Evolutionary conservation across 768 basidiomycete genomes (phyloP).

Genomic region (Calvatia gigantea): DNA sequence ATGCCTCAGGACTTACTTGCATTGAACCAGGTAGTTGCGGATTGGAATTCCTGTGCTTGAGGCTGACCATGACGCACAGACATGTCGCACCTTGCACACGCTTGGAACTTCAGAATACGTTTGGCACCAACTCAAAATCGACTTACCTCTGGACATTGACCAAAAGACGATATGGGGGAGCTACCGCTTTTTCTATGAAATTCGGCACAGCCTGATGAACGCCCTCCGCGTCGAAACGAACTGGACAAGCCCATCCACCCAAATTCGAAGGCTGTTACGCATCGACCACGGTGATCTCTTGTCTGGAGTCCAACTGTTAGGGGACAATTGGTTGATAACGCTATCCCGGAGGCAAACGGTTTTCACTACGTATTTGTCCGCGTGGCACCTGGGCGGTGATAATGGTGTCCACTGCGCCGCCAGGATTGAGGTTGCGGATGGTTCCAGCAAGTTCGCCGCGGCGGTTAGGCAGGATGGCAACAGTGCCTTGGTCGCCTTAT

Average conservation of each 20-base stretch:
- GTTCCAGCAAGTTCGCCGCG: conserved; percentile 10
- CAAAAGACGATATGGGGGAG: conserved; percentile 22
- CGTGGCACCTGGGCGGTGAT: conserved; percentile 4
- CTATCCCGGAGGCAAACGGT: conserved; percentile 23
- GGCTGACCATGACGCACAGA: conserved; percentile 31
- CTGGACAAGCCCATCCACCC: conserved; percentile 38
- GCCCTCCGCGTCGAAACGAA: conserved; percentile 49
- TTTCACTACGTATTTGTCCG: conserved; percentile 5
- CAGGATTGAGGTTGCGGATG: conserved; percentile 3
- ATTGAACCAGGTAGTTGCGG: conserved; percentile 40
- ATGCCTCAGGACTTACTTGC: conserved; percentile 37
- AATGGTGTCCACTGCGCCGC: background rate
- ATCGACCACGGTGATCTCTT: conserved; percentile 40
- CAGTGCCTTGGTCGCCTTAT: background rate
- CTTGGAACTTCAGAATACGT: conserved; percentile 45
- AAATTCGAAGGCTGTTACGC: conserved; percentile 30
- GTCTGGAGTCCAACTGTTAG: conserved; percentile 42
- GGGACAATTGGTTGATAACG: conserved; percentile 43
- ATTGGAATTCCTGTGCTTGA: conserved; percentile 1
- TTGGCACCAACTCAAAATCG: conserved; percentile 46
- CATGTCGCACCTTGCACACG: conserved; percentile 52
- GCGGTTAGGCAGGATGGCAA: background rate
- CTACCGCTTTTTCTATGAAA: conserved; percentile 29
- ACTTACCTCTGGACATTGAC: conserved; percentile 42
- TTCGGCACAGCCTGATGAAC: conserved; percentile 33